These are phyloP conservation scores for Melaleuca quinquenervia DNA, from an alignment of 345 rosid species.

Conservation along the genomic window DNA sequence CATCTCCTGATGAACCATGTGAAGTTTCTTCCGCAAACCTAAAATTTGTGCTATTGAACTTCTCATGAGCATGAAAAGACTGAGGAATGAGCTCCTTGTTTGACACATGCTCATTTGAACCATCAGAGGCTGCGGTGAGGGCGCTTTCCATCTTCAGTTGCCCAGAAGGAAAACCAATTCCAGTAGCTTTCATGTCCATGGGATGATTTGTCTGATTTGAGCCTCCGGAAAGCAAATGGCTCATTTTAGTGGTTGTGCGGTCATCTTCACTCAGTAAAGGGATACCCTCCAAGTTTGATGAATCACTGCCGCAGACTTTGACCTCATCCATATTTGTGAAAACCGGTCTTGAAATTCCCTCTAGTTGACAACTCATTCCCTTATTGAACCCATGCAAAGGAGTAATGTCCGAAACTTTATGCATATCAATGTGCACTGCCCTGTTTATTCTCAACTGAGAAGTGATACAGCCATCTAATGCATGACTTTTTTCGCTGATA, in stretches of 20 bases:
- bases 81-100: slow-evolving; percentile 8
- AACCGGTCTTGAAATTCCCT: background rate
- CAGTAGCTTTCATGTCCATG: slow-evolving; percentile 4
- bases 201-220: slow-evolving; percentile 1
- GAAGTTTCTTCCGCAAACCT: slow-evolving; percentile 18
- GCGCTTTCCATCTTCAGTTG: slow-evolving; percentile 14
- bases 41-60: slow-evolving; percentile 4
- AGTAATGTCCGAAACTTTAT: slow-evolving; percentile 1
- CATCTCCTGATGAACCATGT: slow-evolving; percentile 49
- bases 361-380: background rate
- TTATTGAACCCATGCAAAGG: slow-evolving; percentile 5
- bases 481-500: slow-evolving; percentile 1
- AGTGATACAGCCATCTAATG: background rate
- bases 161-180: slow-evolving; percentile 8
- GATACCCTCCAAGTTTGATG: slow-evolving; percentile 18
- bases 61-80: slow-evolving; percentile 8
- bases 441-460: slow-evolving; percentile 7
- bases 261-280: slow-evolving; percentile 9
- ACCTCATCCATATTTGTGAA: background rate
- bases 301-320: slow-evolving; percentile 5
- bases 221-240: slow-evolving; percentile 10
- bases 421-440: slow-evolving; percentile 2
- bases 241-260: slow-evolving; percentile 2
- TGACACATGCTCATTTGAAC: slow-evolving; percentile 7
- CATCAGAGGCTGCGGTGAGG: slow-evolving; percentile 2